Evolutionary conservation across 805 yeast genomes (phyloP).

Genomic region (Torulaspora maleeae): DNA sequence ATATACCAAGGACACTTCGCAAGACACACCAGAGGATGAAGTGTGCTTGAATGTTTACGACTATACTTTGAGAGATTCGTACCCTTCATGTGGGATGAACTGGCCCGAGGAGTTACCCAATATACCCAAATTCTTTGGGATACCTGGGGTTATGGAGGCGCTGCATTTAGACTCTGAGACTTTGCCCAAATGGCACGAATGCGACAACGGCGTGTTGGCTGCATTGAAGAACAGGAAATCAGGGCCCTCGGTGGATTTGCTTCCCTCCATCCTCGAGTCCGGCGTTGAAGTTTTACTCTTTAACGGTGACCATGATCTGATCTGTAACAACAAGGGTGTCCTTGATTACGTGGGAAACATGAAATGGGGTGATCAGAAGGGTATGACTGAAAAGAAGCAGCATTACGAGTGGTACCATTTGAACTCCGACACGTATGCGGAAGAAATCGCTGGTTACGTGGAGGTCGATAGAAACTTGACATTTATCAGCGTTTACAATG

Average conservation of each 20-base stretch:
- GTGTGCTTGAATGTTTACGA: conserved; percentile 84
- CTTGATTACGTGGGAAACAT: conserved; percentile 58
- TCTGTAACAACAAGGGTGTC: conserved; percentile 80
- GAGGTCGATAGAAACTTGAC: conserved; percentile 68
- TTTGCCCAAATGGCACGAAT: conserved; percentile 66
- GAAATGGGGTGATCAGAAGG: conserved; percentile 55
- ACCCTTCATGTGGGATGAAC: conserved; percentile 83
- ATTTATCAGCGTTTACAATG: conserved; percentile 63
- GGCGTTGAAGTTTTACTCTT: conserved; percentile 63
- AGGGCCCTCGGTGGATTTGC: conserved; percentile 54
- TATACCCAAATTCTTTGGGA: conserved; percentile 51
- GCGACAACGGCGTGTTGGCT: conserved; percentile 55
- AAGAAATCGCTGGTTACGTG: conserved; percentile 40
- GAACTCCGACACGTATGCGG: conserved; percentile 29
- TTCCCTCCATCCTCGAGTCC: conserved; percentile 60
- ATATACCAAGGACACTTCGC: conserved; percentile 25
- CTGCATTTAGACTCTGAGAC: conserved; percentile 45
- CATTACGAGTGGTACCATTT: conserved; percentile 42
- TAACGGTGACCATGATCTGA: conserved; percentile 83
- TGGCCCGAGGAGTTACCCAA: conserved; percentile 74
- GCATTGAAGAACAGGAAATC: conserved; percentile 50
- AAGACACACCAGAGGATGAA: conserved; percentile 26
- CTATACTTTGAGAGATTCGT: conserved; percentile 60
- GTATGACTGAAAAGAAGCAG: conserved; percentile 29
- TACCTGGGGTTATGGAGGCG: conserved; percentile 44